Conservation (phyloP, 192 early-diverging fungal genomes). For the Coemansia nantahalensis region DNA sequence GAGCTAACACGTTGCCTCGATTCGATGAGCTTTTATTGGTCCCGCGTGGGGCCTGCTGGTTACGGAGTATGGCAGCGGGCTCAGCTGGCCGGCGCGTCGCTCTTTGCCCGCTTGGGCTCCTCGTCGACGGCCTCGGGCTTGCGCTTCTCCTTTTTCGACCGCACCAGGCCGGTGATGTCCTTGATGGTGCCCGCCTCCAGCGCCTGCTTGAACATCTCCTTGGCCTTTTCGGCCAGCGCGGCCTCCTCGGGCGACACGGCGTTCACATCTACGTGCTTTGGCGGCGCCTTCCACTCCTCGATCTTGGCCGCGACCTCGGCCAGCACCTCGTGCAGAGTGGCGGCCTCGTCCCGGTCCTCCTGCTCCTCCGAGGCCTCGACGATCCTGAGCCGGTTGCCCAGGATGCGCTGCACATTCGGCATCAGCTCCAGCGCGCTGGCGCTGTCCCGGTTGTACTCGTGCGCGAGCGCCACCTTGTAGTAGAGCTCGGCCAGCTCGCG, state of each 20-base stretch:
- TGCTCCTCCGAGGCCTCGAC: slow-evolving; percentile 7
- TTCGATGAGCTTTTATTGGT: too few relatives aligned
- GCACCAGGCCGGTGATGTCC: slow-evolving; percentile 36
- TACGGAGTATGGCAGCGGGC: too few relatives aligned
- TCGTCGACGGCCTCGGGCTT: slow-evolving; percentile 14
- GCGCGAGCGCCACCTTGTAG: slow-evolving; percentile 53
- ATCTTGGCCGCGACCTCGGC: slow-evolving; percentile 43
- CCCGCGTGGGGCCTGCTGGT: too few relatives aligned
- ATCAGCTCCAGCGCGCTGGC: slow-evolving; percentile 39
- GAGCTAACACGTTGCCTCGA: too few relatives aligned
- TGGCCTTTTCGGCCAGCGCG: slow-evolving; percentile 40
- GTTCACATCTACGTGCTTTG: slow-evolving; percentile 17
- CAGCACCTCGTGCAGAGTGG: slow-evolving; percentile 35
- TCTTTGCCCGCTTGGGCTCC: slow-evolving; percentile 23
- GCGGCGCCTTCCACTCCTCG: slow-evolving; percentile 46
- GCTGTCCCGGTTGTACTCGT: slow-evolving; percentile 50
- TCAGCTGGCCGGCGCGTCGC: background rate
- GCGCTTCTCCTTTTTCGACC: slow-evolving; percentile 20
- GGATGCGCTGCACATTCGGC: slow-evolving; percentile 43
- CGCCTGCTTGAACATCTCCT: slow-evolving; percentile 37
- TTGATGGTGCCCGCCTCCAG: slow-evolving; percentile 45
- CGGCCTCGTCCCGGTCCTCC: slow-evolving; percentile 18
- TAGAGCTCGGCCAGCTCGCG: slow-evolving; percentile 53
- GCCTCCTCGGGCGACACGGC: slow-evolving; percentile 23
- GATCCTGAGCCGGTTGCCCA: slow-evolving; percentile 19